Conservation (phyloP, 768 basidiomycete genomes). For the Xerocomellus intermedius region DNA sequence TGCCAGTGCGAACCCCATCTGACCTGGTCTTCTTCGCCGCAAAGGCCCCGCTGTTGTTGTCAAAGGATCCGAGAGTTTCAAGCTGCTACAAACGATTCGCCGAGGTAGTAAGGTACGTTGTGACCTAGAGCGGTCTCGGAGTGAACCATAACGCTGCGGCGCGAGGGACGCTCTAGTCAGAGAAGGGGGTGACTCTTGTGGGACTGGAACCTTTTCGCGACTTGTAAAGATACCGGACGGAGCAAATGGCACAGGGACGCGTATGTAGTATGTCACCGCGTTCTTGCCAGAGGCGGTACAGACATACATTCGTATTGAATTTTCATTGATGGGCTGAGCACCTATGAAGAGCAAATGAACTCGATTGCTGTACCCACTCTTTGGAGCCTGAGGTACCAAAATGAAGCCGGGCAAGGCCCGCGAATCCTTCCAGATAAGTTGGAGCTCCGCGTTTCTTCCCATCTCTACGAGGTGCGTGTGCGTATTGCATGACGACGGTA, state of each 20-base stretch:
- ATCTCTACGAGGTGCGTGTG: neutral
- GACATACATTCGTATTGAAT: neutral
- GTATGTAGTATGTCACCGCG: neutral
- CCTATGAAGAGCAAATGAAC: neutral
- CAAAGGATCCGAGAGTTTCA: constrained; percentile 11
- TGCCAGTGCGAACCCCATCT: neutral
- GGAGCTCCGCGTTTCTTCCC: constrained; percentile 11
- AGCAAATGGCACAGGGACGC: neutral
- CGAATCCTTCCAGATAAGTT: neutral
- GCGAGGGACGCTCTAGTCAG: neutral
- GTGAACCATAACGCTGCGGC: neutral
- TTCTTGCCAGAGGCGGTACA: constrained; percentile 10
- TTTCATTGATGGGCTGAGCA: constrained; percentile 15
- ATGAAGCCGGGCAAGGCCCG: neutral
- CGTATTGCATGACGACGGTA: constrained; percentile 14
- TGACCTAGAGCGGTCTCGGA: neutral
- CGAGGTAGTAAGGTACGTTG: neutral
- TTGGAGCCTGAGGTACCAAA: neutral
- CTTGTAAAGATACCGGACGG: constrained; percentile 8
- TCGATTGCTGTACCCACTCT: neutral
- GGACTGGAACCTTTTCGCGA: constrained; percentile 9
- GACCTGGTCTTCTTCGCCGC: constrained; percentile 6
- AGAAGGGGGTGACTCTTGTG: neutral
- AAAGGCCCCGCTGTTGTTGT: constrained; percentile 2
- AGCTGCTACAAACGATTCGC: neutral